Conservation (phyloP, 441 rosid genomes). For the Brassica balearica region DNA sequence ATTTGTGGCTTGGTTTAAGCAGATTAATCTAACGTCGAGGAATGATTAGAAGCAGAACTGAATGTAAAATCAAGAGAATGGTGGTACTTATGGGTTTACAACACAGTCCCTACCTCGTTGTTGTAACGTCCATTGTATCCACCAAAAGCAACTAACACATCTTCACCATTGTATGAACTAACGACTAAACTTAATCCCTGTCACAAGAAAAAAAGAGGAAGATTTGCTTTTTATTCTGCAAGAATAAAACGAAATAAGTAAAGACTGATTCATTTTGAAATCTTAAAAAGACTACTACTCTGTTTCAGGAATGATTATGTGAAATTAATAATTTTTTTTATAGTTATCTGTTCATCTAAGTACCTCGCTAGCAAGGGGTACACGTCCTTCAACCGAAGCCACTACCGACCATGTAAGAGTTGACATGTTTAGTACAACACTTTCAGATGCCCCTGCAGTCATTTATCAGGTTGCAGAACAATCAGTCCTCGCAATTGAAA, state of each 20-base stretch:
- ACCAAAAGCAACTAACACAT: slow-evolving; percentile 82
- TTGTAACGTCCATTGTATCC: slow-evolving; percentile 96
- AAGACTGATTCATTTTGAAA: slow-evolving; percentile 19
- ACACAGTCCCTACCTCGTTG: slow-evolving; percentile 68
- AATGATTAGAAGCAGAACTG: slow-evolving; percentile 21
- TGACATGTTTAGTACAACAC: slow-evolving; percentile 96
- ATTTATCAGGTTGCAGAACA: slow-evolving; percentile 14
- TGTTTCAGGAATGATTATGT: slow-evolving; percentile 18
- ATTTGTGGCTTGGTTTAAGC: slow-evolving; percentile 94
- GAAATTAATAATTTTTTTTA: not conserved
- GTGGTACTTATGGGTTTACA: slow-evolving; percentile 22
- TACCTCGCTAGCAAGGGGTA: slow-evolving; percentile 99
- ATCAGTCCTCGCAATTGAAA: slow-evolving; percentile 19
- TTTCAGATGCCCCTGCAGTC: slow-evolving; percentile 89
- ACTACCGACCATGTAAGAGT: slow-evolving; percentile 95
- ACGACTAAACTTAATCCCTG: slow-evolving; percentile 92
- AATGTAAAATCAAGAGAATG: slow-evolving; percentile 26
- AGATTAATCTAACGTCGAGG: slow-evolving; percentile 69
- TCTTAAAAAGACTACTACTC: not conserved
- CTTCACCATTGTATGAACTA: slow-evolving; percentile 83
- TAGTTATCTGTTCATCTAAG: slow-evolving; percentile 21
- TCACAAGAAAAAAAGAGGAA: slow-evolving; percentile 29
- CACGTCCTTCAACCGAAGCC: slow-evolving; percentile 86
- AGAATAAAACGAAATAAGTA: not conserved
- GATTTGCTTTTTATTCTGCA: not conserved